Conservation (phyloP, 176 grass and related monocot genomes). For the Luzula sylvatica region DNA sequence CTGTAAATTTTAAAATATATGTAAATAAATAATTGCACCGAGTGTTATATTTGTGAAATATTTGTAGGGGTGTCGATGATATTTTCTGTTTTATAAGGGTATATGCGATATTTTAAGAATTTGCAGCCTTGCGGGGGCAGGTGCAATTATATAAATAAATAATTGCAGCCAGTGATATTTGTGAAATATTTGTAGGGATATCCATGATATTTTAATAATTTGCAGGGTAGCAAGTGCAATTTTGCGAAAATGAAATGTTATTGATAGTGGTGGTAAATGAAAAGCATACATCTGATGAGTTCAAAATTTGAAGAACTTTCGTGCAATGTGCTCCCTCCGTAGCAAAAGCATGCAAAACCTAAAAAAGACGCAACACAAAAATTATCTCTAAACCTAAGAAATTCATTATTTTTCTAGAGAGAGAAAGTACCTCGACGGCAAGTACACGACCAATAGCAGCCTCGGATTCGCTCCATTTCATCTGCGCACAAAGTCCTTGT, state of each 20-base stretch:
- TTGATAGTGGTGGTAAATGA: background rate
- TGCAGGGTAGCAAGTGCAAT: too few species aligned
- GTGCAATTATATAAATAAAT: too few species aligned
- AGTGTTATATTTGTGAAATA: too few species aligned
- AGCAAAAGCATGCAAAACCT: slow-evolving; percentile 99
- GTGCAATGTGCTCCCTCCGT: slow-evolving; percentile 86
- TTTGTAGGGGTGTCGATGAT: too few species aligned
- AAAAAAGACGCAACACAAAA: slow-evolving; percentile 19
- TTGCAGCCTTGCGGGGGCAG: too few species aligned
- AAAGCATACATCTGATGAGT: slow-evolving; percentile 70
- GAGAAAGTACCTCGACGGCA: slow-evolving; percentile 91
- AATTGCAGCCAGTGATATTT: too few species aligned
- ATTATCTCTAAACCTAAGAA: background rate
- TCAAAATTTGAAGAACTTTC: slow-evolving; percentile 94
- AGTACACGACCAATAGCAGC: slow-evolving; percentile 93
- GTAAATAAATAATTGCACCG: background rate
- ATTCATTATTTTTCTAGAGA: too few species aligned
- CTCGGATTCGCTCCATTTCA: slow-evolving; percentile 99
- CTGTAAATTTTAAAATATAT: slow-evolving; percentile 32
- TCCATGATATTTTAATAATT: too few species aligned
- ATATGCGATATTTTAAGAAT: too few species aligned
- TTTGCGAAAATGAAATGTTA: background rate
- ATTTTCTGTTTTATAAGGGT: too few species aligned
- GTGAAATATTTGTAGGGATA: too few species aligned
- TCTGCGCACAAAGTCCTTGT: slow-evolving; percentile 76